These are phyloP conservation scores for Glebionis coronaria DNA, from an alignment of 129 eudicot species.

Conservation along the genomic window DNA sequence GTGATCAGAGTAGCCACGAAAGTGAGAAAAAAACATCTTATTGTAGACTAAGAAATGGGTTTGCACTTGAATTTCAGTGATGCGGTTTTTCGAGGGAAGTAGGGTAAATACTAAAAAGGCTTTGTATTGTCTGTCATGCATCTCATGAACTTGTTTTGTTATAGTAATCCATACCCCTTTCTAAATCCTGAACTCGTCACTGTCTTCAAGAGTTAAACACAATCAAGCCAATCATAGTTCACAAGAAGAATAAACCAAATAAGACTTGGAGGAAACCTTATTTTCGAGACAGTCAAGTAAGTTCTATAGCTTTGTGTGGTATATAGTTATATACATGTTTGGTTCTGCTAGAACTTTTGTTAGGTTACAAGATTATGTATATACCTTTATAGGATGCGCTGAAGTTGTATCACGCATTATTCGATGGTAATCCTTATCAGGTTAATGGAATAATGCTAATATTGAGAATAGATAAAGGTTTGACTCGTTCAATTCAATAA, in stretches of 20 bases:
- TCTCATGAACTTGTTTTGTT: neutral
- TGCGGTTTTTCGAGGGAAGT: no score
- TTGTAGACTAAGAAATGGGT: no score
- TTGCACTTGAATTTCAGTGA: no score
- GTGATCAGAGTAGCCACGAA: neutral
- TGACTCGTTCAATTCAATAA: neutral
- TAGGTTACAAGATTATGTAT: neutral
- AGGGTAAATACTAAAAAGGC: no score
- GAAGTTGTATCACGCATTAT: neutral
- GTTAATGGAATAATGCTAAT: neutral
- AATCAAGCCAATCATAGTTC: neutral
- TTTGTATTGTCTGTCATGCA: neutral
- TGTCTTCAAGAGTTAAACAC: neutral
- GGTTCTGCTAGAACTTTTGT: neutral
- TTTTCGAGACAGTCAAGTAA: neutral
- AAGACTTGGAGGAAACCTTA: neutral
- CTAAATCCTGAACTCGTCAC: neutral
- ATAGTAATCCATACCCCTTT: neutral
- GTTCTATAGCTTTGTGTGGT: neutral
- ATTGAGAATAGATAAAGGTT: conserved; percentile 4
- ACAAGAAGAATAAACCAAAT: no score
- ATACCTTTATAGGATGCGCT: neutral
- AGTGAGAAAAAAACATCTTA: no score
- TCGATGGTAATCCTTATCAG: neutral
- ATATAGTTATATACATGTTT: neutral